phyloP scores from a whole-genome alignment of 805 yeast genomes.

The Kodamaea fukazawae region DNA sequence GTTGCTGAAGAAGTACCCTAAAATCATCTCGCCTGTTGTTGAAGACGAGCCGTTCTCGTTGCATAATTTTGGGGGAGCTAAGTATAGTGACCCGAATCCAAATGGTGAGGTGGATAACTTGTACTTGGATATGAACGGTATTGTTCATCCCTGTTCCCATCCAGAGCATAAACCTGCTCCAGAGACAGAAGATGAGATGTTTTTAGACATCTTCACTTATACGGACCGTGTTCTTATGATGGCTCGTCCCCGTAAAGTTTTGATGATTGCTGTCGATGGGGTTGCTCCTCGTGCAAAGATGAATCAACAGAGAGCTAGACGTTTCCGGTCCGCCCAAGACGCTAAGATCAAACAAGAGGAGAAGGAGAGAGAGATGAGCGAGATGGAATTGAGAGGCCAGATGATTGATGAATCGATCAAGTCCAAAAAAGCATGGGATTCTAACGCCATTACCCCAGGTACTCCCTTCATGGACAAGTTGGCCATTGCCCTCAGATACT shows the following conservation, averaged over 20 bases:
- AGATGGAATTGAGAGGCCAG: conserved; percentile 65
- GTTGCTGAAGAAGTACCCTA: conserved; percentile 90
- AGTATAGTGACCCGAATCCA: conserved; percentile 76
- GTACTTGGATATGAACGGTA: conserved; percentile 97
- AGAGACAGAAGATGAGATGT: conserved; percentile 89
- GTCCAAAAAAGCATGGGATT: conserved; percentile 82
- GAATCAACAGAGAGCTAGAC: conserved; percentile 96
- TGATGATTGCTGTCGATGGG: conserved; percentile 97
- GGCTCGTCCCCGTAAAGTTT: conserved; percentile 80
- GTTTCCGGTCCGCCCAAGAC: conserved; percentile 91
- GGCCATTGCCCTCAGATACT: conserved; percentile 77
- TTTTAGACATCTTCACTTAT: conserved; percentile 86
- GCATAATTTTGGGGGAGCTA: conserved; percentile 49
- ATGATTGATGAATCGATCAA: conserved; percentile 71
- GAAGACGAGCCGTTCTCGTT: conserved; percentile 67
- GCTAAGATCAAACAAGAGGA: conserved; percentile 78
- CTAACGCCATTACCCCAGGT: conserved; percentile 94
- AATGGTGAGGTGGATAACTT: conserved; percentile 95
- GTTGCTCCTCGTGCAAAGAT: conserved; percentile 98
- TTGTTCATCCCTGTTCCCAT: conserved; percentile 98
- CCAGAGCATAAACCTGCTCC: conserved; percentile 97
- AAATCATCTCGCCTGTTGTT: conserved; percentile 84
- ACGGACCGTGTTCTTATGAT: conserved; percentile 90
- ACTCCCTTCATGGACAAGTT: conserved; percentile 93
- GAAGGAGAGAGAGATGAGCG: conserved; percentile 56